Evolutionary conservation across 129 eudicot species (phyloP).

Genomic region (Pittosporum tobira): DNA sequence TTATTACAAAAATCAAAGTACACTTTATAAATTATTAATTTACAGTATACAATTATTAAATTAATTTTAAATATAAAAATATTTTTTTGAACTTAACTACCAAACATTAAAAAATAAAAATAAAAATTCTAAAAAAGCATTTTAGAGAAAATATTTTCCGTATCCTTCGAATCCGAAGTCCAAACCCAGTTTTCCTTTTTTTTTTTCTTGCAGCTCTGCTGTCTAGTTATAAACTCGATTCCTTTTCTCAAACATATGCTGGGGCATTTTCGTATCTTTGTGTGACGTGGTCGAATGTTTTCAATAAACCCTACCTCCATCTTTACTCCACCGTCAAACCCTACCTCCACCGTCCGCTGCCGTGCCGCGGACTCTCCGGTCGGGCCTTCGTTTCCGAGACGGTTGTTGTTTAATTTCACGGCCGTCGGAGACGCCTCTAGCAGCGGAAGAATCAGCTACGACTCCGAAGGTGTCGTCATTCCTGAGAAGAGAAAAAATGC

Average conservation of each 20-base stretch:
- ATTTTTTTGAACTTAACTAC: no score
- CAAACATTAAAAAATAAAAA: no score
- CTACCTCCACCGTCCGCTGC: conserved; percentile 29
- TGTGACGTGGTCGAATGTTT: conserved; percentile 43
- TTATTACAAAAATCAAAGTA: no score
- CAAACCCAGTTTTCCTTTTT: no score
- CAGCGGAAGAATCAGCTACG: conserved; percentile 20
- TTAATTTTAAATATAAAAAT: no score
- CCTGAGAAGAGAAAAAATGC: conserved; percentile 21
- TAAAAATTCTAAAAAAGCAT: no score
- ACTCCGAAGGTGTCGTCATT: conserved; percentile 21
- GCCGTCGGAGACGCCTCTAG: conserved; percentile 19
- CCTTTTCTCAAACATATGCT: neutral
- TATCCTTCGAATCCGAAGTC: no score
- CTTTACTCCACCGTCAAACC: conserved; percentile 22
- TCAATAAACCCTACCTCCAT: conserved; percentile 52
- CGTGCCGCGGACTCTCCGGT: conserved; percentile 41
- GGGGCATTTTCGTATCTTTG: conserved; percentile 3
- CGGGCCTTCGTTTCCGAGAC: conserved; percentile 19
- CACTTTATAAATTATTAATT: no score
- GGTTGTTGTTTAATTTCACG: conserved; percentile 37
- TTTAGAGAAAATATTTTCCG: no score
- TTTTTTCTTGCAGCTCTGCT: no score
- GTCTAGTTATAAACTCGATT: neutral
- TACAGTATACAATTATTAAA: no score